These are phyloP conservation scores for Rhizopogon rudus DNA, from an alignment of 768 basidiomycete genomes.

Conservation along the genomic window DNA sequence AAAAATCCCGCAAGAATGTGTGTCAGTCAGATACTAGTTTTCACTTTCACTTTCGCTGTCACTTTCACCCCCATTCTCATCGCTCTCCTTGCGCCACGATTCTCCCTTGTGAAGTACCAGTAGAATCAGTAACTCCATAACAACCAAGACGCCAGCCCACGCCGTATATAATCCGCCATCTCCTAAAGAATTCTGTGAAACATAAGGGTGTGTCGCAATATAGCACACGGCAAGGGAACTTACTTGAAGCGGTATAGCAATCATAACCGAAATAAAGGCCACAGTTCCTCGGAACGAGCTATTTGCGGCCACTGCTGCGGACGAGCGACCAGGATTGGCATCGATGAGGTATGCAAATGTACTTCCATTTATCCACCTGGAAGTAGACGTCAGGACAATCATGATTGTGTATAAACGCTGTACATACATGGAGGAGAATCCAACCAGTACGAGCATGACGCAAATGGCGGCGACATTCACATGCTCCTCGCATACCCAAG, in stretches of 20 bases:
- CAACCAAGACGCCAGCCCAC: conserved; percentile 48
- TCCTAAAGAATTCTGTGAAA: conserved; percentile 54
- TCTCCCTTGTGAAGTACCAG: conserved; percentile 56
- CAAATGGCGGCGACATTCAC: conserved; percentile 65
- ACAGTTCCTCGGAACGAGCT: conserved; percentile 67
- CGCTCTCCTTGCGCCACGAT: conserved; percentile 50
- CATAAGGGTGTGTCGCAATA: neutral
- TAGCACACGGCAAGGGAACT: conserved; percentile 8
- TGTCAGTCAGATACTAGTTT: neutral
- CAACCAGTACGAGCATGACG: conserved; percentile 65
- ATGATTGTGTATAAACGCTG: neutral
- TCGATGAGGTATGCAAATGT: conserved; percentile 86
- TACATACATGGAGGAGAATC: conserved; percentile 70
- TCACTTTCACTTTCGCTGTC: neutral
- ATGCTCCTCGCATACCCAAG: conserved; percentile 65
- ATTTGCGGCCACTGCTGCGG: conserved; percentile 71
- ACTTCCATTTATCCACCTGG: conserved; percentile 57
- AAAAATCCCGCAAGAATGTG: no score
- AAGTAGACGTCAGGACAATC: conserved; percentile 1
- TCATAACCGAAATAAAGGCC: conserved; percentile 67
- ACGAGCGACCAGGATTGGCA: conserved; percentile 76
- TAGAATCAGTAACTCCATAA: conserved; percentile 52
- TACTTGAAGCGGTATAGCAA: conserved; percentile 65
- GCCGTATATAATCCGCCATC: conserved; percentile 80
- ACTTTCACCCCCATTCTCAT: conserved; percentile 31